Conservation (phyloP, 495 filamentous ascomycete genomes). For the Lasiosphaeria hispida region DNA sequence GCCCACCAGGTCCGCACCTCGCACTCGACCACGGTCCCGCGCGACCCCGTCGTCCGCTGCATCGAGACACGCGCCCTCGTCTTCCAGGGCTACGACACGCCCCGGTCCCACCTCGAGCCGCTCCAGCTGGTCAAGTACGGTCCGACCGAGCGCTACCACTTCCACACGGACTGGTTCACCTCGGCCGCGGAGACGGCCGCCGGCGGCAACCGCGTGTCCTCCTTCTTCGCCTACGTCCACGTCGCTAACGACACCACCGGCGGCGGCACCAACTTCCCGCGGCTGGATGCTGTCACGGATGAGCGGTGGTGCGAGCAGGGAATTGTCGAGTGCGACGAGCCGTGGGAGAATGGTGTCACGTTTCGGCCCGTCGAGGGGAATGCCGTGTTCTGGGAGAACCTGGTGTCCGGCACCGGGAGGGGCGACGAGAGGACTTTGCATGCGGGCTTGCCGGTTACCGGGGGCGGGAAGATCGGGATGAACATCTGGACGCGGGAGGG, state of each 20-base stretch:
- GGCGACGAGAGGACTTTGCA: constrained; percentile 68
- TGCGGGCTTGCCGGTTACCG: constrained; percentile 64
- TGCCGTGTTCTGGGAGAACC: constrained; percentile 76
- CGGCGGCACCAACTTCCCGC: constrained; percentile 58
- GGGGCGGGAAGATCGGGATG: constrained; percentile 73
- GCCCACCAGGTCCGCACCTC: constrained; percentile 41
- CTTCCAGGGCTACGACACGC: constrained; percentile 63
- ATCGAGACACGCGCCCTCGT: constrained; percentile 64
- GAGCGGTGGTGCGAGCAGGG: constrained; percentile 54
- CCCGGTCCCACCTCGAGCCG: constrained; percentile 47
- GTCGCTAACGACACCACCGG: constrained; percentile 47
- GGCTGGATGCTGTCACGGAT: constrained; percentile 35
- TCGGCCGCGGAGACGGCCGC: constrained; percentile 35
- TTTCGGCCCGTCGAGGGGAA: constrained; percentile 67
- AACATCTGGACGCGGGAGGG: constrained; percentile 68
- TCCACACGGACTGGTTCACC: constrained; percentile 59
- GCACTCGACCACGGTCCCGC: constrained; percentile 44
- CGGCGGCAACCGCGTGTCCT: constrained; percentile 50
- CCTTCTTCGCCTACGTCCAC: constrained; percentile 58
- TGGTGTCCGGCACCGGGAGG: constrained; percentile 47
- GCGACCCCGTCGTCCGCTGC: constrained; percentile 62
- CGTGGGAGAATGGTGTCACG: constrained; percentile 57
- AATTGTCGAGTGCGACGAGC: constrained; percentile 57
- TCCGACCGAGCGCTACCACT: constrained; percentile 47
- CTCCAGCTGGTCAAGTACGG: constrained; percentile 55